These are phyloP conservation scores for Pseudocercospora vitis DNA, from an alignment of 2,329 filamentous ascomycete genomes.

Conservation along the genomic window DNA sequence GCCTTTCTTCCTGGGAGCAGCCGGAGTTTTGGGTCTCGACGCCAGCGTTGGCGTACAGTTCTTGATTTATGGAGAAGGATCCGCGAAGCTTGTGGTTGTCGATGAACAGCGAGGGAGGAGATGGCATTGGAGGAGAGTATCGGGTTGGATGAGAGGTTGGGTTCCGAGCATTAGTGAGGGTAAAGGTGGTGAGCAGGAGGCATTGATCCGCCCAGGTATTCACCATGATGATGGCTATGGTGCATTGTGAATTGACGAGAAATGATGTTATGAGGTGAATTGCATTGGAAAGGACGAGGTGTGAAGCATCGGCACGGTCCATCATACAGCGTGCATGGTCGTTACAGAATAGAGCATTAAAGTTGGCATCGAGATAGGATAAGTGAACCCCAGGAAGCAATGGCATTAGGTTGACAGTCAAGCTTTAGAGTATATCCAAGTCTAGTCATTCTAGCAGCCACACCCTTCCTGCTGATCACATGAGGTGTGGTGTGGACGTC, in stretches of 20 bases:
- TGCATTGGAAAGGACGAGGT: conserved; percentile 3
- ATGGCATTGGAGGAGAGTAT: conserved; percentile 57
- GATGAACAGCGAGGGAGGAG: conserved; percentile 41
- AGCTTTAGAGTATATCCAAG: no score
- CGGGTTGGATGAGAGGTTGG: conserved; percentile 67
- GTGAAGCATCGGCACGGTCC: conserved; percentile 1
- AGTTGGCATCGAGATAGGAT: not conserved
- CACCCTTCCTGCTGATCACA: not conserved
- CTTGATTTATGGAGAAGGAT: conserved; percentile 54
- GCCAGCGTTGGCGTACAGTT: conserved; percentile 64
- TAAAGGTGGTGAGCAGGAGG: conserved; percentile 22
- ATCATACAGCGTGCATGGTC: not conserved
- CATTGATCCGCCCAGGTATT: conserved; percentile 19
- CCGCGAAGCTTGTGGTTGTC: conserved; percentile 50
- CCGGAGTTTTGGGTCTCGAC: conserved; percentile 63
- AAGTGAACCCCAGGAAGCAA: not conserved
- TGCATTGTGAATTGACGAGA: conserved; percentile 18
- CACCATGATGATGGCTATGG: conserved; percentile 28
- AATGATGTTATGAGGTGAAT: not conserved
- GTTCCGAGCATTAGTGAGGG: conserved; percentile 53
- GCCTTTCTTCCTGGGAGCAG: conserved; percentile 67
- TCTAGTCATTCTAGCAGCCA: not conserved
- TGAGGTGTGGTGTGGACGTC: not conserved
- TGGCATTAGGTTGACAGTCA: no score
- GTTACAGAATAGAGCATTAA: not conserved